A percentile compares a stretch with the other conserved stretches of the same genome.
Conservation (phyloP, 768 basidiomycete species). For the Auriscalpium microsporum region DNA sequence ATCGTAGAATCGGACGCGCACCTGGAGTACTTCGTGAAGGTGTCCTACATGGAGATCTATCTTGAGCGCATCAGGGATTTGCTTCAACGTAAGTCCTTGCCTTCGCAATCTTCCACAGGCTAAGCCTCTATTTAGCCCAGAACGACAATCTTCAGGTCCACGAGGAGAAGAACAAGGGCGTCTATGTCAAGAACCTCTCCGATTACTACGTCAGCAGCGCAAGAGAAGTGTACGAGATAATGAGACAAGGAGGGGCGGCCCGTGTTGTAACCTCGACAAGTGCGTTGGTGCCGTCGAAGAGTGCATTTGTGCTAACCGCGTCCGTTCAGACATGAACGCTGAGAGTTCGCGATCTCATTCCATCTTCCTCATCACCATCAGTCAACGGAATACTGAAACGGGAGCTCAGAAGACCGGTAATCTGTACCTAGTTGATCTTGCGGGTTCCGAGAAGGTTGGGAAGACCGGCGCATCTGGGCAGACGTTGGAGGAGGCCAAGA, state of each 20-base stretch:
- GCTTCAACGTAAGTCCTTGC: conserved; percentile 69
- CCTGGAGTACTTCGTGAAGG: conserved; percentile 97
- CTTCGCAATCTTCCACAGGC: background rate
- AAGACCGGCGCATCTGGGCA: conserved; percentile 99
- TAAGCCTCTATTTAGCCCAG: conserved; percentile 48
- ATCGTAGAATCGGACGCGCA: conserved; percentile 93
- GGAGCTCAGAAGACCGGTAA: conserved; percentile 96
- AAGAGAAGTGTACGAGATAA: conserved; percentile 95
- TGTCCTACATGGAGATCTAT: conserved; percentile 99
- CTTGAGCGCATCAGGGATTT: conserved; percentile 93
- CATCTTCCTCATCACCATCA: conserved; percentile 96
- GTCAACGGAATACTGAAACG: conserved; percentile 92
- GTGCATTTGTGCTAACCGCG: no score
- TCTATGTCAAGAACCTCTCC: conserved; percentile 95
- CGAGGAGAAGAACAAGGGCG: conserved; percentile 95
- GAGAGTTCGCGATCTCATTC: conserved; percentile 99
- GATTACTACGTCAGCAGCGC: conserved; percentile 98
- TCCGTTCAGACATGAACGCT: conserved; percentile 88
- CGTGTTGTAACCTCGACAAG: conserved; percentile 92
- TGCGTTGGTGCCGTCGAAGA: conserved; percentile 31
- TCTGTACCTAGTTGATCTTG: conserved; percentile 94
- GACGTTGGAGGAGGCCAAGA: conserved; percentile 98
- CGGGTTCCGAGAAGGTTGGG: conserved; percentile 98
- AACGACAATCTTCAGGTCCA: conserved; percentile 98
- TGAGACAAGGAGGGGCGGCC: conserved; percentile 90